A percentile compares a stretch with the other conserved stretches of the same genome.
These are phyloP conservation scores for Knufia fluminis DNA, from an alignment of 2,329 filamentous ascomycete species.

Conservation along the genomic window DNA sequence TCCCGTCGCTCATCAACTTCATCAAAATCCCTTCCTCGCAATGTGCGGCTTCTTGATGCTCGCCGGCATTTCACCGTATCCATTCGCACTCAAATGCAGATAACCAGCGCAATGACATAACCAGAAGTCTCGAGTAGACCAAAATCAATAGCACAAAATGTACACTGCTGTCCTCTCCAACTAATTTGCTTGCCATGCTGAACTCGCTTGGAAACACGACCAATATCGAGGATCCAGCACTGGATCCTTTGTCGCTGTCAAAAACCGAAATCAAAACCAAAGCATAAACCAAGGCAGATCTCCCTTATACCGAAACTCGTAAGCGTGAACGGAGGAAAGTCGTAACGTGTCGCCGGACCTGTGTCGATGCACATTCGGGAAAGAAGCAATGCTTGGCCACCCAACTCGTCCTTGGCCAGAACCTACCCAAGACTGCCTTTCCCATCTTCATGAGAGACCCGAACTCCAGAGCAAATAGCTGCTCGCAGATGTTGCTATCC, in stretches of 20 bases:
- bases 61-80: not conserved
- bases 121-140: slow-evolving; percentile 1
- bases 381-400: not conserved
- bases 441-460: too few species aligned
- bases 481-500: too few species aligned
- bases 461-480: too few species aligned
- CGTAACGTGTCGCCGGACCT: not conserved
- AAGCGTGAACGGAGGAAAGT: slow-evolving; percentile 4
- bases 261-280: not conserved
- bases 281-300: not conserved
- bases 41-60: not conserved
- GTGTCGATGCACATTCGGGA: not conserved
- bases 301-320: not conserved
- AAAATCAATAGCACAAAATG: not conserved
- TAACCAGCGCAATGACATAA: not conserved
- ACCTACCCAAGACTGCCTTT: too few species aligned
- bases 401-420: not conserved
- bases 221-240: not conserved
- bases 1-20: not conserved
- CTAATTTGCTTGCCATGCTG: not conserved
- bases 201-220: not conserved
- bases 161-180: not conserved
- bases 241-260: not conserved
- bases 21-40: not conserved
- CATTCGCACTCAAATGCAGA: not conserved